A percentile compares a stretch with the other conserved stretches of the same genome.
Conservation (phyloP, 73 alveolate genomes). For the Stentor roeselii region DNA sequence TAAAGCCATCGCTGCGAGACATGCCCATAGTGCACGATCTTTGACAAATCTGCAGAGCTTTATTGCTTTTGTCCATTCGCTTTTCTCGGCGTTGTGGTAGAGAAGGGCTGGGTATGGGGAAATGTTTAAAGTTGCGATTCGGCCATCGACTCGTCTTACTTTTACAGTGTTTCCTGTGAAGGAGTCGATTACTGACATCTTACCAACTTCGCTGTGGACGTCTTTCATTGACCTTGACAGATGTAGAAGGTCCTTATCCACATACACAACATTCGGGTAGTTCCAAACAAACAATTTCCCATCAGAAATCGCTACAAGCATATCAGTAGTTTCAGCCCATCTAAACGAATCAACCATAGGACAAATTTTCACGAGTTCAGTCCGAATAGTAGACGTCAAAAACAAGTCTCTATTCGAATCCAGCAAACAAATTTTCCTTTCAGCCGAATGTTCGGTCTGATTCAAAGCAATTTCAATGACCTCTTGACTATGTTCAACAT, state of each 20-base stretch:
- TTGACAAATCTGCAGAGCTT: constrained; percentile 97
- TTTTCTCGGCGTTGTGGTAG: constrained; percentile 81
- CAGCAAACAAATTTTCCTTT: constrained; percentile 91
- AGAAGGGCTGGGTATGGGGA: constrained; percentile 92
- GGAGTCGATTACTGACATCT: constrained; percentile 43
- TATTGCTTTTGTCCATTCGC: constrained; percentile 92
- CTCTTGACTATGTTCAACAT: constrained; percentile 83
- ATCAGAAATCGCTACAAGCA: constrained; percentile 90
- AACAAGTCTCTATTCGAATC: constrained; percentile 96
- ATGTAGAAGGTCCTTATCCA: constrained; percentile 88
- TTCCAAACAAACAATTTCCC: constrained; percentile 93
- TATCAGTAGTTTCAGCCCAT: constrained; percentile 95
- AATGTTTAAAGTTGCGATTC: constrained; percentile 73
- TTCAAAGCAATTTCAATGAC: constrained; percentile 70
- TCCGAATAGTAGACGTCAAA: constrained; percentile 83
- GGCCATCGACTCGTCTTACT: constrained; percentile 92
- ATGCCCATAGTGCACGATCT: constrained; percentile 97
- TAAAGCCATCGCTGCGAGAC: constrained; percentile 88
- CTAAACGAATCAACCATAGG: constrained; percentile 96
- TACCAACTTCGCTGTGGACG: constrained; percentile 68
- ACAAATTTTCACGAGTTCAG: constrained; percentile 82
- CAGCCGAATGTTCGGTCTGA: constrained; percentile 89
- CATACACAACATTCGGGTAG: constrained; percentile 98
- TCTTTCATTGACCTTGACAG: constrained; percentile 73
- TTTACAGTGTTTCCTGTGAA: constrained; percentile 61